phyloP scores from a whole-genome alignment of 768 basidiomycete genomes.

The Boletus vinaceobasis region DNA sequence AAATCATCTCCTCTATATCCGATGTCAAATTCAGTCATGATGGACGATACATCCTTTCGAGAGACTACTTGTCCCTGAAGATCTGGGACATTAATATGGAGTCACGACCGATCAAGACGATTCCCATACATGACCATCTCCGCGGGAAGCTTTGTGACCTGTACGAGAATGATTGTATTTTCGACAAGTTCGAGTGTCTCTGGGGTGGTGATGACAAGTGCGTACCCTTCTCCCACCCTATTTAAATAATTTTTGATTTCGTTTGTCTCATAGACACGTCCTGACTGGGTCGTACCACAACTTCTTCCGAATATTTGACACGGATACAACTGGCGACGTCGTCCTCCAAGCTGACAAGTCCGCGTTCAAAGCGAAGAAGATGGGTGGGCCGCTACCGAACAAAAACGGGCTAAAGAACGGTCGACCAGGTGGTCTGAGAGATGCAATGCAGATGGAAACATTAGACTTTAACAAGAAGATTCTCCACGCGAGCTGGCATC shows the following conservation, averaged over 20 bases:
- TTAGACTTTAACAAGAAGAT: conserved; percentile 98
- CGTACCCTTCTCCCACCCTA: conserved; percentile 36
- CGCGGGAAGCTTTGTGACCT: conserved; percentile 96
- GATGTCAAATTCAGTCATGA: conserved; percentile 99
- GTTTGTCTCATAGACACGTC: conserved; percentile 63
- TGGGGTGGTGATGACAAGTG: conserved; percentile 96
- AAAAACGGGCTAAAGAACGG: conserved; percentile 76
- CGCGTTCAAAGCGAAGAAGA: conserved; percentile 99
- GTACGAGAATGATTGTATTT: conserved; percentile 99
- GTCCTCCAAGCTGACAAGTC: conserved; percentile 98
- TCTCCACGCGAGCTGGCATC: conserved; percentile 95
- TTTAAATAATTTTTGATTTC: conserved; percentile 8
- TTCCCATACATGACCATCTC: conserved; percentile 97
- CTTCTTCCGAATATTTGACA: conserved; percentile 99
- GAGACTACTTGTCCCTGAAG: conserved; percentile 96
- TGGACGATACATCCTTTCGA: conserved; percentile 92
- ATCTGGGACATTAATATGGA: conserved; percentile 99
- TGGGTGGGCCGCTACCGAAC: conserved; percentile 78
- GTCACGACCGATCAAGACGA: conserved; percentile 91
- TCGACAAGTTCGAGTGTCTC: conserved; percentile 99
- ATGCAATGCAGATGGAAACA: conserved; percentile 83
- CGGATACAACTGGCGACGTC: conserved; percentile 81
- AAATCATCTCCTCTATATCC: conserved; percentile 99
- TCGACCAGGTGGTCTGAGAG: conserved; percentile 64
- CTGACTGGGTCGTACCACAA: conserved; percentile 99